Percentiles rank a stretch among this genome's conserved stretches.
Conservation (phyloP, 1,139 yeast genomes). For the Keqinozyma sinolaborantium region DNA sequence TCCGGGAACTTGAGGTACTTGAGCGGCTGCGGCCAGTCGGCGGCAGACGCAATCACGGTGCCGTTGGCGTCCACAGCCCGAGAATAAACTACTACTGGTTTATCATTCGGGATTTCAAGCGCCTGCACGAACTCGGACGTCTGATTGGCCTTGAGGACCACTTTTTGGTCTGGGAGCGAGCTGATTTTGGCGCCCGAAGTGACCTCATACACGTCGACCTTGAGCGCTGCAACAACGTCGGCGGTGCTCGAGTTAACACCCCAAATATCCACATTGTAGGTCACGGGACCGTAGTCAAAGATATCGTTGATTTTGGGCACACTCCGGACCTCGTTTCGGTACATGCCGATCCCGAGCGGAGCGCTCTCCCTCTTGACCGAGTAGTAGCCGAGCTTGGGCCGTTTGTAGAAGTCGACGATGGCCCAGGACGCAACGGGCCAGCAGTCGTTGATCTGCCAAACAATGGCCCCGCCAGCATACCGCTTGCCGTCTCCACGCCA, state of each 20-base stretch:
- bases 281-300: conserved; percentile 19
- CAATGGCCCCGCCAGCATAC: conserved; percentile 39
- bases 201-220: conserved; percentile 26
- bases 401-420: conserved; percentile 32
- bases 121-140: conserved; percentile 26
- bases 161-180: conserved; percentile 12
- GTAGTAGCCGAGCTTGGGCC: conserved; percentile 44
- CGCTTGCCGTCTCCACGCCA: conserved; percentile 36
- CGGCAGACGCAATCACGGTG: conserved; percentile 25
- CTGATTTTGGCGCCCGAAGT: conserved; percentile 23
- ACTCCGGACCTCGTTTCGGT: conserved; percentile 23
- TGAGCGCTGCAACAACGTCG: conserved; percentile 18
- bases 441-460: conserved; percentile 52
- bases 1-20: conserved; percentile 33
- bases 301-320: conserved; percentile 14
- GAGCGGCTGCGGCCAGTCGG: conserved; percentile 56
- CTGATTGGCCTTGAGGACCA: conserved; percentile 24
- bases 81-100: conserved; percentile 18
- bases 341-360: conserved; percentile 32
- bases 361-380: conserved; percentile 41
- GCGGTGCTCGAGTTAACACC: conserved; percentile 30
- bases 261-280: conserved; percentile 36
- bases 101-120: conserved; percentile 11
- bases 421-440: conserved; percentile 52
- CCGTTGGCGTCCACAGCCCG: conserved; percentile 13